Percentiles rank a stretch among this genome's conserved stretches.
phyloP scores from a whole-genome alignment of 1,139 yeast species.

The Suhomyces yuchorum region DNA sequence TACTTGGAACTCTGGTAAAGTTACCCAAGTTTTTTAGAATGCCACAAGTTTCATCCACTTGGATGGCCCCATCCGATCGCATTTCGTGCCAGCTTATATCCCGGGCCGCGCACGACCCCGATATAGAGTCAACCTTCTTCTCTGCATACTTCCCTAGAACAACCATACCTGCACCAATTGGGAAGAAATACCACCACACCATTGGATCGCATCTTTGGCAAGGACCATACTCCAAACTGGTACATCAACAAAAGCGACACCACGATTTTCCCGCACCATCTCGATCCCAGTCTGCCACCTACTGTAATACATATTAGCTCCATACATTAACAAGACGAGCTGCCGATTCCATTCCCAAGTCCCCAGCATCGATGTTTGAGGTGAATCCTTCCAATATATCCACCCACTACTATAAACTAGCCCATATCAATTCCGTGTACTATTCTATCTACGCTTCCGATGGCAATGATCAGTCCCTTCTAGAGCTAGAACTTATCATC shows the following conservation, averaged over 20 bases:
- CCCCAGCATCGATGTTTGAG: conserved; percentile 21
- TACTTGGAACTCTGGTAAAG: no score
- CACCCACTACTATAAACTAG: conserved; percentile 47
- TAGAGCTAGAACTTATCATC: conserved; percentile 61
- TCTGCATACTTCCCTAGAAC: background rate
- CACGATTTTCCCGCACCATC: background rate
- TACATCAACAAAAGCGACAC: background rate
- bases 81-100: background rate
- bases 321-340: background rate
- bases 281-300: background rate
- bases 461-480: conserved; percentile 42
- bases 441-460: conserved; percentile 38
- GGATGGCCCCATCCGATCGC: no score
- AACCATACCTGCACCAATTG: background rate
- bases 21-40: no score
- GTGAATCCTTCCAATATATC: conserved; percentile 30
- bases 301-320: background rate
- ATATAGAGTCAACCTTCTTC: background rate
- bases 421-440: conserved; percentile 36
- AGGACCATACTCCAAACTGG: background rate
- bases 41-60: no score
- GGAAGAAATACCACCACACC: background rate
- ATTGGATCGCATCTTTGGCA: background rate
- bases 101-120: background rate
- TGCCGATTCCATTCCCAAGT: background rate